These are phyloP conservation scores for Hemerocallis citrina DNA, from an alignment of 106 monocot genomes.

Conservation along the genomic window DNA sequence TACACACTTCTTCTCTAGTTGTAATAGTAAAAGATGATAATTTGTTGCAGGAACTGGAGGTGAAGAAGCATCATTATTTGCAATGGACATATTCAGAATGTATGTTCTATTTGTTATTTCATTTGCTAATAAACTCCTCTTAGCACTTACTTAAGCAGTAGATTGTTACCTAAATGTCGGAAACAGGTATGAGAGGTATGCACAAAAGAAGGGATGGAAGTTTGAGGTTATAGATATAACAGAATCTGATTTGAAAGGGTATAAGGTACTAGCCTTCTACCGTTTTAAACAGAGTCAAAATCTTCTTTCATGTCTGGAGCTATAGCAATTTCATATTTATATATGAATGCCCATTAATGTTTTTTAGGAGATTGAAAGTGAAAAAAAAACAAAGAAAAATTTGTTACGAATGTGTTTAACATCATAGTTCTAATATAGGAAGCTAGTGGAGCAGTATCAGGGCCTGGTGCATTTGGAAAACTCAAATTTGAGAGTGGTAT, in stretches of 20 bases:
- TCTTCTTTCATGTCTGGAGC: background rate
- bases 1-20: no score
- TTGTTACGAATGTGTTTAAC: conserved; percentile 1
- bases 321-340: background rate
- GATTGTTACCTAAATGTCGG: conserved; percentile 1
- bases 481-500: conserved; percentile 99
- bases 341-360: no score
- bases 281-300: background rate
- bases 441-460: conserved; percentile 93
- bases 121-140: background rate
- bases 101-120: conserved; percentile 13
- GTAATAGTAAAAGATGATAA: no score
- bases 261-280: conserved; percentile 38
- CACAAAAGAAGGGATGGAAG: conserved; percentile 88
- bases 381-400: background rate
- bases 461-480: conserved; percentile 66
- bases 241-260: conserved; percentile 89
- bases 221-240: conserved; percentile 76
- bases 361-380: no score
- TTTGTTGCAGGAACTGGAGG: conserved; percentile 77
- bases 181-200: conserved; percentile 72
- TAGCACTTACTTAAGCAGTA: background rate
- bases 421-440: conserved; percentile 46
- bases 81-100: conserved; percentile 98
- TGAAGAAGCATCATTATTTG: conserved; percentile 97